Conservation (phyloP, 148 eudicot species). For the Silene uniflora region DNA sequence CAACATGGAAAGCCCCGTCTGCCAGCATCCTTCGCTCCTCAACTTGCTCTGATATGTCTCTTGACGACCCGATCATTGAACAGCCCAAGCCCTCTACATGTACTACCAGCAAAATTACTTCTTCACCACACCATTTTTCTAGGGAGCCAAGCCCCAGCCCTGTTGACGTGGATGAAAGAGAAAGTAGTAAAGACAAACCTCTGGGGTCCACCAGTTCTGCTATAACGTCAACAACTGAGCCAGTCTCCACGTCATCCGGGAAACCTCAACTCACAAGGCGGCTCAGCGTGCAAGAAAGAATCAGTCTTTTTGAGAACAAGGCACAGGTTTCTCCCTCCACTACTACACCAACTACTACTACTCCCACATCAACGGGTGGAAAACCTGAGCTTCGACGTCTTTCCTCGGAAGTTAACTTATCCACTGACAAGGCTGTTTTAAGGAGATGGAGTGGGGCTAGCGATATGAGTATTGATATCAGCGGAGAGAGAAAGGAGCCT, state of each 20-base stretch:
- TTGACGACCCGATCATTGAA: constrained; percentile 46
- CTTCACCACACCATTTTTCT: constrained; percentile 35
- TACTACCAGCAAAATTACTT: constrained; percentile 22
- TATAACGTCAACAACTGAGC: constrained; percentile 22
- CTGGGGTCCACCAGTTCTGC: constrained; percentile 24
- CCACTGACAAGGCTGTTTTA: constrained; percentile 65
- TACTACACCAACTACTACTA: constrained; percentile 16
- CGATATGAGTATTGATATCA: constrained; percentile 93
- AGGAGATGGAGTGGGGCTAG: constrained; percentile 99
- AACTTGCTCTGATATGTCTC: constrained; percentile 74
- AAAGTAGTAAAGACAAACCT: constrained; percentile 28
- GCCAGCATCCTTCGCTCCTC: constrained; percentile 65
- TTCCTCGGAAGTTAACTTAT: constrained; percentile 60
- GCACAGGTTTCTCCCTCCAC: constrained; percentile 50
- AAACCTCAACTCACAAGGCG: constrained; percentile 52
- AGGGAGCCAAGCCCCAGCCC: constrained; percentile 50
- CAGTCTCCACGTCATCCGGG: constrained; percentile 34
- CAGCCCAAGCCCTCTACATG: constrained; percentile 30
- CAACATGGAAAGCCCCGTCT: constrained; percentile 22
- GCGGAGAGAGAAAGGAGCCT: constrained; percentile 66
- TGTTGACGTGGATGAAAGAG: constrained; percentile 35
- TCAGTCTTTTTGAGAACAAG: constrained; percentile 83
- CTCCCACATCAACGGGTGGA: constrained; percentile 16
- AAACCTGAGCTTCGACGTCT: constrained; percentile 62
- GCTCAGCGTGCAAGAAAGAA: constrained; percentile 84